Evolutionary conservation across 768 basidiomycete genomes (phyloP).

Genomic region (Royoungia palumana): DNA sequence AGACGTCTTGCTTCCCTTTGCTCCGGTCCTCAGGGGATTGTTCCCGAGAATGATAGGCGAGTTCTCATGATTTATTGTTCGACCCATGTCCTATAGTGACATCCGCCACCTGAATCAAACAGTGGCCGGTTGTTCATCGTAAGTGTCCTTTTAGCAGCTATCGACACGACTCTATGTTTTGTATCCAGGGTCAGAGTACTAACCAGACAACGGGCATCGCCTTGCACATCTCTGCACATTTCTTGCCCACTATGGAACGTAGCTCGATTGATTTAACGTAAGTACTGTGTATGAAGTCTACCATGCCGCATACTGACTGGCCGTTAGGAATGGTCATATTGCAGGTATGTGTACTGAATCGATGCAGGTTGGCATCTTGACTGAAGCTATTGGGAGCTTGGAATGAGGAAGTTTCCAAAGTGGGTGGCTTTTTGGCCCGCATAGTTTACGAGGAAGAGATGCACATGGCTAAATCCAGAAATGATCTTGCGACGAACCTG

Average conservation of each 20-base stretch:
- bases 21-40: slow-evolving; percentile 2
- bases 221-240: slow-evolving; percentile 67
- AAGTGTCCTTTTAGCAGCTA: slow-evolving; percentile 19
- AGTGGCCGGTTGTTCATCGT: slow-evolving; percentile 71
- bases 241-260: slow-evolving; percentile 94
- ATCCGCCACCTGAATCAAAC: neutral
- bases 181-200: slow-evolving; percentile 76
- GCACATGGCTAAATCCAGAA: neutral
- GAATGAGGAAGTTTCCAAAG: slow-evolving; percentile 84
- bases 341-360: slow-evolving; percentile 45
- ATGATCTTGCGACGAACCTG: neutral
- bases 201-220: slow-evolving; percentile 83
- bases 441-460: slow-evolving; percentile 84
- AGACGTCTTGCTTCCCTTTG: neutral
- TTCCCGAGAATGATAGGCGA: slow-evolving; percentile 2
- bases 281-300: slow-evolving; percentile 21
- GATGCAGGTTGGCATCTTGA: too few species aligned
- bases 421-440: slow-evolving; percentile 79
- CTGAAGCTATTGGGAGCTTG: slow-evolving; percentile 48
- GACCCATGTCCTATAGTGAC: neutral
- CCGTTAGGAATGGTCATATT: slow-evolving; percentile 74
- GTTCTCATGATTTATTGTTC: neutral
- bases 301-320: slow-evolving; percentile 1
- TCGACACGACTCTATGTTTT: neutral
- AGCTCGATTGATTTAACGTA: slow-evolving; percentile 88